A percentile compares a stretch with the other conserved stretches of the same genome.
These are phyloP conservation scores for Penicillium sp. DNA, from an alignment of 2,329 filamentous ascomycete genomes.

Conservation along the genomic window DNA sequence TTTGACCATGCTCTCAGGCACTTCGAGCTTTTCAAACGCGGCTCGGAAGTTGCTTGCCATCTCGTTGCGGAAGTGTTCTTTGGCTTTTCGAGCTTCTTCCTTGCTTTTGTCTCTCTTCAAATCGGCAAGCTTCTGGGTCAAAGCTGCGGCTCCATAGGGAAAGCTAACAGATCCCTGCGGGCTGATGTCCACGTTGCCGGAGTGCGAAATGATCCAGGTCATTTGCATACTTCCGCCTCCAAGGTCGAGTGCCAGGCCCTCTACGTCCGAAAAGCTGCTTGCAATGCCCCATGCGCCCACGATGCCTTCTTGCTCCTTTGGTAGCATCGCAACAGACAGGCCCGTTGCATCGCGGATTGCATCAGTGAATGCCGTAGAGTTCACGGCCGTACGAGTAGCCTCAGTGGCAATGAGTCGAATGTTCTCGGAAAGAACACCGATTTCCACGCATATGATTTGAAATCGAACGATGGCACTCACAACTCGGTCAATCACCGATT, in stretches of 20 bases:
- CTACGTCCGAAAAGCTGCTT: conserved; percentile 66
- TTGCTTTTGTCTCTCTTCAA: conserved; percentile 37
- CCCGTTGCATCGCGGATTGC: conserved; percentile 63
- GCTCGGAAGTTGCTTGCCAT: conserved; percentile 58
- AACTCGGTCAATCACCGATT: conserved; percentile 62
- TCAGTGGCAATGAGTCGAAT: conserved; percentile 82
- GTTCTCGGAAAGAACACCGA: conserved; percentile 61
- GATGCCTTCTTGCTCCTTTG: conserved; percentile 74
- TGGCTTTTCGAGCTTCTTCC: conserved; percentile 45
- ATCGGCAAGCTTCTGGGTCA: conserved; percentile 55
- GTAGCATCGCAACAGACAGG: conserved; percentile 68
- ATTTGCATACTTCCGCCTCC: conserved; percentile 69
- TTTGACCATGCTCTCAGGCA: conserved; percentile 55
- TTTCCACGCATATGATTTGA: conserved; percentile 64
- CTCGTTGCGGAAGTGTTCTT: conserved; percentile 27
- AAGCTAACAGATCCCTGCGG: conserved; percentile 60
- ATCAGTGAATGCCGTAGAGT: conserved; percentile 65
- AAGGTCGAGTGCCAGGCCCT: conserved; percentile 78
- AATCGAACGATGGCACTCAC: conserved; percentile 67
- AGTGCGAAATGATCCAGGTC: conserved; percentile 60
- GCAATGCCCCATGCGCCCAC: conserved; percentile 80
- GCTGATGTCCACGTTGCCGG: conserved; percentile 53
- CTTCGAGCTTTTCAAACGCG: conserved; percentile 57
- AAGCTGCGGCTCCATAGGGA: conserved; percentile 66
- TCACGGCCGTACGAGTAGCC: conserved; percentile 75